Conservation (phyloP, 2,329 filamentous ascomycete genomes). For the Calonectria pteridis region DNA sequence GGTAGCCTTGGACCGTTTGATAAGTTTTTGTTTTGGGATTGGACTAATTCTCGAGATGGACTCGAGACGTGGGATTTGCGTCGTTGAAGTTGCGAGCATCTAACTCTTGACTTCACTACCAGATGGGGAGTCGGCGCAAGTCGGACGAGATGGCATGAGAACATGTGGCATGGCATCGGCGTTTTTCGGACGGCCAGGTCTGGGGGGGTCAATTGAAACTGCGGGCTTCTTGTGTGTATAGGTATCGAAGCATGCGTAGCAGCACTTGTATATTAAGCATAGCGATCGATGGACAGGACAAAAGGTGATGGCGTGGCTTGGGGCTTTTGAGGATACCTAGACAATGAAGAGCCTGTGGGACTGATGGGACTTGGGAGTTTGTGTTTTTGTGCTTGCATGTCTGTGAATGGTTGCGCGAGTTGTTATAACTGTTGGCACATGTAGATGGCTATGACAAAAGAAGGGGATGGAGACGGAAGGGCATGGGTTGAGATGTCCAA, state of each 20-base stretch:
- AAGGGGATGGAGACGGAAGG: background rate
- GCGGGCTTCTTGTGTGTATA: constrained; percentile 42
- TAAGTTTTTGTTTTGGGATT: constrained; percentile 38
- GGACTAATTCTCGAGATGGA: background rate
- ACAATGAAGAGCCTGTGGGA: constrained; percentile 20
- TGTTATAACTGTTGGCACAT: background rate
- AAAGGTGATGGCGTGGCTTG: constrained; percentile 10
- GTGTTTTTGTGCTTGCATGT: background rate
- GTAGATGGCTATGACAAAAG: background rate
- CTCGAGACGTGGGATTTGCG: background rate
- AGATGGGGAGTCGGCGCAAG: constrained; percentile 30
- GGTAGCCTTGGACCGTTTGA: constrained; percentile 30
- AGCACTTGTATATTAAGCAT: constrained; percentile 42
- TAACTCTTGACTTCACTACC: constrained; percentile 5
- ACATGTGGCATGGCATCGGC: constrained; percentile 53
- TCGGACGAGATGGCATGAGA: constrained; percentile 41
- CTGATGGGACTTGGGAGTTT: constrained; percentile 6
- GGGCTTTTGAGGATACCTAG: constrained; percentile 17
- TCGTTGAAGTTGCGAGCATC: background rate
- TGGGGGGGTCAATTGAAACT: constrained; percentile 35
- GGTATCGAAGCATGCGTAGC: constrained; percentile 36
- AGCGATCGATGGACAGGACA: constrained; percentile 15
- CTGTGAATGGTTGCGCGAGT: background rate
- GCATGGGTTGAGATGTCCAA: background rate
- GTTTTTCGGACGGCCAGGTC: constrained; percentile 43